These are phyloP conservation scores for Leccinum variicolor DNA, from an alignment of 768 basidiomycete species.

Conservation along the genomic window DNA sequence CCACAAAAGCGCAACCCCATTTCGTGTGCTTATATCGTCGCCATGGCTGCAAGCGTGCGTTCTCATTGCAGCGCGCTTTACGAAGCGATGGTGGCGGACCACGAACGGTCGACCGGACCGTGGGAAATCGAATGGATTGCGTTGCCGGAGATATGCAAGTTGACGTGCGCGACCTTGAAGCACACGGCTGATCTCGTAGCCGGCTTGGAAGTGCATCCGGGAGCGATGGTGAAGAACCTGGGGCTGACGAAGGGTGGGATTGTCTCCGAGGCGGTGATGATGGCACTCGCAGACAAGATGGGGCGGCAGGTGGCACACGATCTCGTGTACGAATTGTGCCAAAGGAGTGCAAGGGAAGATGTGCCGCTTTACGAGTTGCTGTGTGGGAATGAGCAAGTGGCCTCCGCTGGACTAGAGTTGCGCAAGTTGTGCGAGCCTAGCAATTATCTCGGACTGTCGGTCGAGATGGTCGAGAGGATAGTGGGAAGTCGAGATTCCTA, in stretches of 20 bases:
- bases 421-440: slow-evolving; percentile 35
- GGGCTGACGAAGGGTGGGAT: slow-evolving; percentile 38
- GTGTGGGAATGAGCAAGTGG: slow-evolving; percentile 26
- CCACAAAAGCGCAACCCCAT: slow-evolving; percentile 50
- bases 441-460: slow-evolving; percentile 38
- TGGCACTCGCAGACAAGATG: slow-evolving; percentile 39
- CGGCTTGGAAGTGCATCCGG: slow-evolving; percentile 40
- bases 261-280: slow-evolving; percentile 47
- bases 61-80: slow-evolving; percentile 38
- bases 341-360: slow-evolving; percentile 23
- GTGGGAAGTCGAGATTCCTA: not conserved
- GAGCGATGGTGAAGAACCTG: slow-evolving; percentile 40
- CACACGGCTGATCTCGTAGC: slow-evolving; percentile 36
- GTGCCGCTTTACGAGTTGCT: slow-evolving; percentile 34
- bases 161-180: slow-evolving; percentile 38
- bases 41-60: slow-evolving; percentile 40
- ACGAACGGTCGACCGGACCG: slow-evolving; percentile 46
- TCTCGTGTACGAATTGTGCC: slow-evolving; percentile 42
- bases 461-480: slow-evolving; percentile 24
- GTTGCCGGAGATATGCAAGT: slow-evolving; percentile 41
- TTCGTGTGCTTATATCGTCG: slow-evolving; percentile 42
- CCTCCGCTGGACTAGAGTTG: slow-evolving; percentile 26
- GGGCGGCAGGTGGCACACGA: slow-evolving; percentile 47
- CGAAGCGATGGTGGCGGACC: slow-evolving; percentile 48
- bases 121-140: slow-evolving; percentile 53